phyloP scores from a whole-genome alignment of 306 rosid species.

The Trifolium subterraneum region DNA sequence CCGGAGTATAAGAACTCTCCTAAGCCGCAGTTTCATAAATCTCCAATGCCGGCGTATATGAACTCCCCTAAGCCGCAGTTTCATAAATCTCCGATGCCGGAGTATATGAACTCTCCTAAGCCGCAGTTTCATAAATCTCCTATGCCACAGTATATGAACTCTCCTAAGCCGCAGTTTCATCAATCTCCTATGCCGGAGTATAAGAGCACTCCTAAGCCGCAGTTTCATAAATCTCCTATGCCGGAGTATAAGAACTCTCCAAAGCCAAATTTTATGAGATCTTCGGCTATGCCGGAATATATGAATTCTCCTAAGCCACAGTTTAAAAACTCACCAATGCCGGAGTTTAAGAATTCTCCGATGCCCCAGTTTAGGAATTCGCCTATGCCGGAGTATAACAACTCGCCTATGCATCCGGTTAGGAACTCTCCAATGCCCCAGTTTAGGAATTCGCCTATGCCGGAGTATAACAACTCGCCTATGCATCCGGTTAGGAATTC shows the following conservation, averaged over 20 bases:
- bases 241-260: conserved; percentile 2
- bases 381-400: not conserved
- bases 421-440: conserved; percentile 5
- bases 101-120: not conserved
- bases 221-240: not conserved
- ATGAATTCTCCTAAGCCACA: not conserved
- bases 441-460: not conserved
- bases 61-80: conserved; percentile 1
- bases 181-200: not conserved
- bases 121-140: not conserved
- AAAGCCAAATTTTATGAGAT: not conserved
- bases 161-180: not conserved
- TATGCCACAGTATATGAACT: not conserved
- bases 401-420: not conserved
- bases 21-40: not conserved
- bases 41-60: conserved; percentile 1
- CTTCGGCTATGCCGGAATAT: not conserved
- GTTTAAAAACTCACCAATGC: not conserved
- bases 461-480: conserved; percentile 3
- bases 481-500: not conserved
- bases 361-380: not conserved
- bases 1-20: not conserved
- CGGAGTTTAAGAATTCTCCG: conserved; percentile 9
- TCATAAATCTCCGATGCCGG: not conserved
- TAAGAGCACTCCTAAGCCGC: not conserved